Percentiles rank a stretch among this genome's conserved stretches.
These are phyloP conservation scores for Trichoderma erinaceum DNA, from an alignment of 495 filamentous ascomycete species.

Conservation along the genomic window DNA sequence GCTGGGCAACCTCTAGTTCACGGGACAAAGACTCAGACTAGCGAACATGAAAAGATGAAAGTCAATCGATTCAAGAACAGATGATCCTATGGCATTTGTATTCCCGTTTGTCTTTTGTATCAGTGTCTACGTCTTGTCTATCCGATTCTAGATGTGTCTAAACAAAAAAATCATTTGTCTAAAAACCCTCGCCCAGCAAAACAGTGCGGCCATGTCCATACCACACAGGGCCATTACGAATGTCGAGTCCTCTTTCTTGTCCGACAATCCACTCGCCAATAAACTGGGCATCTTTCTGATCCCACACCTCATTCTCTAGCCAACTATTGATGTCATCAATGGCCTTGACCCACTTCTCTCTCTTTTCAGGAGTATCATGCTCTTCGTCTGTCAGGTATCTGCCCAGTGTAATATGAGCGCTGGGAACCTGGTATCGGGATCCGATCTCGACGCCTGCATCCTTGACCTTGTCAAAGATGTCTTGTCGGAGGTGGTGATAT, in stretches of 20 bases:
- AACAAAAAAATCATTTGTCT: background rate
- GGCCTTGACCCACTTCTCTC: conserved; percentile 52
- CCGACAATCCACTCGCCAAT: conserved; percentile 66
- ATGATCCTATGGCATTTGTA: background rate
- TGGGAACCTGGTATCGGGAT: conserved; percentile 78
- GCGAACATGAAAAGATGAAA: conserved; percentile 7
- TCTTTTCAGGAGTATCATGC: conserved; percentile 40
- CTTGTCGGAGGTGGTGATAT: conserved; percentile 84
- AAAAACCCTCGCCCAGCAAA: conserved; percentile 57
- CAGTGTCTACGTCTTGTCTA: background rate
- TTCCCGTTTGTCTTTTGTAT: background rate
- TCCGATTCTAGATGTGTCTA: background rate
- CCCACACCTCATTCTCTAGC: conserved; percentile 63
- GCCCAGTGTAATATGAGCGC: conserved; percentile 80
- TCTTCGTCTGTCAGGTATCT: conserved; percentile 61
- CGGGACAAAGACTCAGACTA: conserved; percentile 3
- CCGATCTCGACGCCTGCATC: conserved; percentile 54
- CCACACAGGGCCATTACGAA: conserved; percentile 66
- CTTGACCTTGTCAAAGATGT: conserved; percentile 58
- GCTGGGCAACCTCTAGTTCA: background rate
- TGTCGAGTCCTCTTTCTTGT: conserved; percentile 67
- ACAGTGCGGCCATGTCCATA: conserved; percentile 73
- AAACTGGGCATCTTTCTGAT: conserved; percentile 32
- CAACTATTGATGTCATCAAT: conserved; percentile 73
- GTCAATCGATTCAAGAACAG: background rate